A percentile compares a stretch with the other conserved stretches of the same genome.
phyloP scores from a whole-genome alignment of 371 early-diverging fungal species.

The Massospora cicadina region DNA sequence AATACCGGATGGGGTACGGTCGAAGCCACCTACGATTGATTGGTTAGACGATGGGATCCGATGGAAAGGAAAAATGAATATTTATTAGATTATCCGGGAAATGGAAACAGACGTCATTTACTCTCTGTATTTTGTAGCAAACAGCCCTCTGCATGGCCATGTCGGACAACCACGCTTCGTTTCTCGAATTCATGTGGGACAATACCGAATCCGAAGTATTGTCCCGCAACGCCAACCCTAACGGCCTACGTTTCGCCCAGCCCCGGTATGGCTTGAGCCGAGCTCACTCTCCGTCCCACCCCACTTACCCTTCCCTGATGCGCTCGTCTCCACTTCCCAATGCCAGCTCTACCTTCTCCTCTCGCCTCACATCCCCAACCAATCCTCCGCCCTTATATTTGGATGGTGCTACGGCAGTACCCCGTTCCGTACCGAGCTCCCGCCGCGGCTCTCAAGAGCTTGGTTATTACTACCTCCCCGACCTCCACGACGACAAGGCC shows the following conservation, averaged over 20 bases:
- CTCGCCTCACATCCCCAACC: background rate
- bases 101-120: background rate
- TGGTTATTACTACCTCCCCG: background rate
- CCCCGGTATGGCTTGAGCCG: background rate
- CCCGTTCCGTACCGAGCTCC: constrained; percentile 1
- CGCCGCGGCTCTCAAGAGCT: constrained; percentile 2
- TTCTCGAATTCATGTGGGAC: background rate
- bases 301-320: background rate
- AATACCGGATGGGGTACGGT: background rate
- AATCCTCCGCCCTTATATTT: background rate
- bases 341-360: background rate
- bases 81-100: background rate
- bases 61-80: background rate
- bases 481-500: background rate
- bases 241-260: background rate
- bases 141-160: background rate
- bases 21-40: background rate
- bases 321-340: background rate
- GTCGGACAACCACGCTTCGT: background rate
- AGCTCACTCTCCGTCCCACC: background rate
- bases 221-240: background rate
- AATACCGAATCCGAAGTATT: background rate
- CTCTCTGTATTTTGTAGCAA: background rate
- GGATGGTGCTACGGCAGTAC: background rate
- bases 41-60: background rate